Conservation (phyloP, 331 rosid species). For the Ulmus americana region DNA sequence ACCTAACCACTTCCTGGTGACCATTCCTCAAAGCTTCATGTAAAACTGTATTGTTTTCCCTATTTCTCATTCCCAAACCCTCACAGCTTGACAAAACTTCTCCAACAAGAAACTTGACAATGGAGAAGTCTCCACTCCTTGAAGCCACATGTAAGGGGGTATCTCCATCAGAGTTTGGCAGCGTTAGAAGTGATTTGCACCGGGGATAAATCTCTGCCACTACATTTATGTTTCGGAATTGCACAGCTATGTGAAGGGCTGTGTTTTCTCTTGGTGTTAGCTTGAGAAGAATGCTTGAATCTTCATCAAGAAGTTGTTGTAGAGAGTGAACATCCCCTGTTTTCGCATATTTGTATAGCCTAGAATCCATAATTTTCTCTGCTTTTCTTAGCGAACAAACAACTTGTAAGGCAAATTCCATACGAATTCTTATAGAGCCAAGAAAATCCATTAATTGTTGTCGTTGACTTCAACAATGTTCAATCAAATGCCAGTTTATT, state of each 20-base stretch:
- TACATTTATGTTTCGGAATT: not conserved
- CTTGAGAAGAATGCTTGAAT: not conserved
- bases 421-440: no score
- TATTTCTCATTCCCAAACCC: not conserved
- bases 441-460: no score
- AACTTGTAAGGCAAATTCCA: not conserved
- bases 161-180: conserved; percentile 13
- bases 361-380: conserved; percentile 1
- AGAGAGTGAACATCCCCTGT: conserved; percentile 2
- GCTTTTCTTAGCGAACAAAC: not conserved
- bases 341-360: not conserved
- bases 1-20: not conserved
- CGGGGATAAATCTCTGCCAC: not conserved
- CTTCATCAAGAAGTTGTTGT: conserved; percentile 2
- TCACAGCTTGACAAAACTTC: not conserved
- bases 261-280: conserved; percentile 10
- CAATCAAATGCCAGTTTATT: no score
- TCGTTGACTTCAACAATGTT: no score
- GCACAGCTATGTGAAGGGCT: conserved; percentile 2
- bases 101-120: not conserved
- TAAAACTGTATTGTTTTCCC: conserved; percentile 7
- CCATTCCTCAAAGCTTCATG: conserved; percentile 12
- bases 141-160: conserved; percentile 11
- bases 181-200: conserved; percentile 1
- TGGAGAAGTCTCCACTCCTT: conserved; percentile 7